Evolutionary conservation across 108 stramenopile species (phyloP).

Genomic region (Heterococcus sp.): DNA sequence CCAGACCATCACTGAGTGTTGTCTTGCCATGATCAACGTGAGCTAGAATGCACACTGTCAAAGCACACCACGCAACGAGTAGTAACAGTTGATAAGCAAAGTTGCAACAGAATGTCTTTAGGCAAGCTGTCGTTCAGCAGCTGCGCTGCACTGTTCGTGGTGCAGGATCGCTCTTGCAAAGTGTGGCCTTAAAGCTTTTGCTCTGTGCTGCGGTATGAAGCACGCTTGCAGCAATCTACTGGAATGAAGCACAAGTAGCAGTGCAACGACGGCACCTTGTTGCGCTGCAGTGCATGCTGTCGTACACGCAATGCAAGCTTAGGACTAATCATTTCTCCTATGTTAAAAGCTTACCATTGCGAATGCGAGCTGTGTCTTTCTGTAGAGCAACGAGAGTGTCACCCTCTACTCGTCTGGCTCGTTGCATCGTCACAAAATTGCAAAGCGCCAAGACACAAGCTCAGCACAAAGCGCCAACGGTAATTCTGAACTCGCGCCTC

Average conservation of each 20-base stretch:
- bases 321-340: background rate
- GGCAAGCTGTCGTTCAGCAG: conserved; percentile 16
- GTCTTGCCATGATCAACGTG: background rate
- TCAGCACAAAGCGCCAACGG: too few relatives aligned
- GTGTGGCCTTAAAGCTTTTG: too few relatives aligned
- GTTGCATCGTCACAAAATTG: too few relatives aligned
- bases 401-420: too few relatives aligned
- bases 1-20: conserved; percentile 42
- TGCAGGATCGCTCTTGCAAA: conserved; percentile 58
- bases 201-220: background rate
- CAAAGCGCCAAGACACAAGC: too few relatives aligned
- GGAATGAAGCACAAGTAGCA: background rate
- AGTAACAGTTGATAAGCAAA: background rate
- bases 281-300: background rate
- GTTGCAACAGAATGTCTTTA: background rate
- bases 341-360: background rate
- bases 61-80: conserved; percentile 26
- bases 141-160: conserved; percentile 67
- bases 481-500: too few relatives aligned
- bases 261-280: background rate
- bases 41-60: background rate
- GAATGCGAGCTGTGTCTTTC: background rate
- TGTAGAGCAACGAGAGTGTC: background rate
- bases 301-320: background rate
- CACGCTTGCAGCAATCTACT: background rate